Percentiles rank a stretch among this genome's conserved stretches.
phyloP scores from a whole-genome alignment of 371 early-diverging fungal species.

The Fennellomyces sp. region DNA sequence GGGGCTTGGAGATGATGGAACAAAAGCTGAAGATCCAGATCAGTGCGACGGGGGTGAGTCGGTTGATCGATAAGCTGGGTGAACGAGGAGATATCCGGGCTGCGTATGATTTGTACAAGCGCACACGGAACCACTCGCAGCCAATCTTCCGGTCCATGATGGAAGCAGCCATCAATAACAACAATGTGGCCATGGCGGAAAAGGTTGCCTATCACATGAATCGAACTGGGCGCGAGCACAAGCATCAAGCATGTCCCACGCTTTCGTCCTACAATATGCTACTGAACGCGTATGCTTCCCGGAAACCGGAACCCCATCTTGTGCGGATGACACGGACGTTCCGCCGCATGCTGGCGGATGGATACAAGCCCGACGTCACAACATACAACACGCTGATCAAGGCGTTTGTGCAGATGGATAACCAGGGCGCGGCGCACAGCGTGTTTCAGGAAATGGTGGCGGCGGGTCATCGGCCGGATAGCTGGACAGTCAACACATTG shows the following conservation, averaged over 20 bases:
- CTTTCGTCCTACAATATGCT: slow-evolving; percentile 72
- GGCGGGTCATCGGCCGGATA: slow-evolving; percentile 24
- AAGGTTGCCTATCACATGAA: slow-evolving; percentile 35
- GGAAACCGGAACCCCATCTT: slow-evolving; percentile 32
- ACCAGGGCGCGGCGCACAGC: slow-evolving; percentile 47
- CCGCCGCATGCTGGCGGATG: slow-evolving; percentile 32
- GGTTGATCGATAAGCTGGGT: slow-evolving; percentile 33
- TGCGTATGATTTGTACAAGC: slow-evolving; percentile 30
- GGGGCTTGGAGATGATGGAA: slow-evolving; percentile 29
- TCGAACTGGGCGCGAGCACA: neutral
- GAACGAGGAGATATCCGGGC: slow-evolving; percentile 28
- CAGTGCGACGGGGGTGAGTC: slow-evolving; percentile 16
- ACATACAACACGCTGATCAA: slow-evolving; percentile 84
- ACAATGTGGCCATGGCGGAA: slow-evolving; percentile 25
- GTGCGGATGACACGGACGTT: slow-evolving; percentile 24
- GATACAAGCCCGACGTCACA: slow-evolving; percentile 68
- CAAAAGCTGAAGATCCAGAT: slow-evolving; percentile 21
- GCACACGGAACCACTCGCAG: slow-evolving; percentile 13
- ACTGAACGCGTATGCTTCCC: slow-evolving; percentile 73
- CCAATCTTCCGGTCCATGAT: slow-evolving; percentile 34
- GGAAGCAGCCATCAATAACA: slow-evolving; percentile 32
- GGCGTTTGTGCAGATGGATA: slow-evolving; percentile 67
- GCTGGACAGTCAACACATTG: slow-evolving; percentile 32
- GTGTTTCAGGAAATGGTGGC: slow-evolving; percentile 28
- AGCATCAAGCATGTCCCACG: slow-evolving; percentile 41